Percentiles rank a stretch among this genome's conserved stretches.
Evolutionary conservation across 2,329 filamentous ascomycete species (phyloP).

Genomic region (Zymoseptoria ardabiliae): DNA sequence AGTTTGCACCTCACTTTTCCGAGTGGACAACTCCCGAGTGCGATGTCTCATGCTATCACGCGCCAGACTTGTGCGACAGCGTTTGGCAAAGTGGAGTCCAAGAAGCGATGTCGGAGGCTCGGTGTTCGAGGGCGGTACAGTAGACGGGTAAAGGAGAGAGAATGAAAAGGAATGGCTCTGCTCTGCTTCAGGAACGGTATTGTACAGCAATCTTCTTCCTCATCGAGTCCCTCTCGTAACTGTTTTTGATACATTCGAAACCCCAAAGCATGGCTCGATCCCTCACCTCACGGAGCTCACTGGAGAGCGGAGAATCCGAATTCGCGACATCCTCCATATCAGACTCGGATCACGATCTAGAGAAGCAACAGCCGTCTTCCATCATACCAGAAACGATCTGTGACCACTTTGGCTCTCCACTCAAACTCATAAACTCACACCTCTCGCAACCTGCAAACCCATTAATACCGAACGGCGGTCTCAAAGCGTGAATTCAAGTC

Average conservation of each 20-base stretch:
- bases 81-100: neutral
- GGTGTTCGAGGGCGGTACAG: neutral
- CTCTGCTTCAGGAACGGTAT: neutral
- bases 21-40: neutral
- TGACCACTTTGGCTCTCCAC: slow-evolving; percentile 14
- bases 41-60: neutral
- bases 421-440: slow-evolving; percentile 17
- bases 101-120: neutral
- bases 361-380: slow-evolving; percentile 5
- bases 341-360: slow-evolving; percentile 1
- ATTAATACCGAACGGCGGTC: slow-evolving; percentile 35
- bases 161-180: neutral
- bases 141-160: neutral
- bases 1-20: neutral
- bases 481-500: slow-evolving; percentile 41
- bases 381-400: neutral
- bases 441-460: slow-evolving; percentile 14
- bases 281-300: neutral
- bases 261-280: neutral
- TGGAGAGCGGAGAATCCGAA: neutral
- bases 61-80: neutral
- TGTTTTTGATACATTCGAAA: neutral
- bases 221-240: neutral
- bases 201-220: neutral
- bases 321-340: neutral